phyloP scores from a whole-genome alignment of 306 rosid genomes.

The Delonix regia region DNA sequence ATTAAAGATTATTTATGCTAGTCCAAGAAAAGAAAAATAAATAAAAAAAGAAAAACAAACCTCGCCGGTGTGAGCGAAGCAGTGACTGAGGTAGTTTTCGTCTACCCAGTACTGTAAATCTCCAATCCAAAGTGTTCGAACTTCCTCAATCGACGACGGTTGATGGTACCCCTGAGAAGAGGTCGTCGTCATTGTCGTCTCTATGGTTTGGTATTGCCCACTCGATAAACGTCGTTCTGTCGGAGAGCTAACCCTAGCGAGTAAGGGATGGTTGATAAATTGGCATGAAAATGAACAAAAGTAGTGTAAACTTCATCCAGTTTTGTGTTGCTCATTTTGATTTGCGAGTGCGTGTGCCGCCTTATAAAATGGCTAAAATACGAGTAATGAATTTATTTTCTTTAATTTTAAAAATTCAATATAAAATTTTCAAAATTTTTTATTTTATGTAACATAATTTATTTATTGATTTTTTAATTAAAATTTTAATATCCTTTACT shows the following conservation, averaged over 20 bases:
- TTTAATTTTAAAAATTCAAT: too few species aligned
- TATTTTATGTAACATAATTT: too few species aligned
- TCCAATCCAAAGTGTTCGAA: conserved; percentile 91
- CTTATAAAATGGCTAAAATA: too few species aligned
- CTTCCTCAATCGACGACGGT: conserved; percentile 53
- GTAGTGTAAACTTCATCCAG: too few species aligned
- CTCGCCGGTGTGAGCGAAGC: conserved; percentile 90
- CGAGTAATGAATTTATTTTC: too few species aligned
- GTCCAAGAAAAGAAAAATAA: background rate
- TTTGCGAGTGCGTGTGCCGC: too few species aligned
- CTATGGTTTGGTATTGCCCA: background rate
- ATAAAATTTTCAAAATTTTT: too few species aligned
- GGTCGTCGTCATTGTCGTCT: conserved; percentile 16
- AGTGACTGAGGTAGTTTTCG: conserved; percentile 67
- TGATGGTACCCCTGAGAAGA: conserved; percentile 38
- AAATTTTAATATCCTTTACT: too few species aligned
- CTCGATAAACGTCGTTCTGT: background rate
- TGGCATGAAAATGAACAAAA: background rate
- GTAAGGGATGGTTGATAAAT: background rate
- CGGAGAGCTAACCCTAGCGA: background rate
- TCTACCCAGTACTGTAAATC: conserved; percentile 96
- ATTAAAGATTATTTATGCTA: background rate
- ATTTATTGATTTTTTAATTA: too few species aligned
- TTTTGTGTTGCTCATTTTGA: too few species aligned
- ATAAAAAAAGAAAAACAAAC: conserved; percentile 25